A percentile compares a stretch with the other conserved stretches of the same genome.
Conservation (phyloP, 2,329 filamentous ascomycete species). For the Hypoxylon sp. region DNA sequence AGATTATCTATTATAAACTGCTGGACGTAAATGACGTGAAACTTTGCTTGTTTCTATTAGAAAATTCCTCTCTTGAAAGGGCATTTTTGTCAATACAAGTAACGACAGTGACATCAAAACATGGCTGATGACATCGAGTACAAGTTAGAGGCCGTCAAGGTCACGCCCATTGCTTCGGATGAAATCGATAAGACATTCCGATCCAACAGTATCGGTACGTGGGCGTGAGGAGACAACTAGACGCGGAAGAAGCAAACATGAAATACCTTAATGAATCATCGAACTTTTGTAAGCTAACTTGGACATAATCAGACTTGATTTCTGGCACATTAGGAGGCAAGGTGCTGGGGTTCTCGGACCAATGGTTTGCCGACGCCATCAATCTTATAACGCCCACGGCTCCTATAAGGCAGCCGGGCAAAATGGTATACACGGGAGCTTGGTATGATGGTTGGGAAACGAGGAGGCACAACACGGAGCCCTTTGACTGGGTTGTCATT, state of each 20-base stretch:
- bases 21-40: constrained; percentile 1
- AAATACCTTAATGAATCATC: neutral
- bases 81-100: constrained; percentile 2
- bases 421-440: constrained; percentile 74
- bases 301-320: constrained; percentile 60
- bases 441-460: constrained; percentile 80
- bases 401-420: constrained; percentile 69
- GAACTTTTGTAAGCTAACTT: constrained; percentile 28
- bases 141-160: constrained; percentile 63
- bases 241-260: neutral
- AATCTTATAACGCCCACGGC: constrained; percentile 71
- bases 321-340: constrained; percentile 69
- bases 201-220: constrained; percentile 68
- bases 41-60: constrained; percentile 4
- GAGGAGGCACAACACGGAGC: constrained; percentile 68
- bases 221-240: neutral
- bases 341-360: constrained; percentile 70
- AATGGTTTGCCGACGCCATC: constrained; percentile 73
- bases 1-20: neutral
- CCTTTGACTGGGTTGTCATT: constrained; percentile 73
- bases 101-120: constrained; percentile 9
- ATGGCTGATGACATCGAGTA: constrained; percentile 59
- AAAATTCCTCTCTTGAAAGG: constrained; percentile 1
- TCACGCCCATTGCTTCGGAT: constrained; percentile 57
- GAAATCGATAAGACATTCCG: constrained; percentile 70